Evolutionary conservation across 306 rosid genomes (phyloP).

Genomic region (Sicyos edulis): DNA sequence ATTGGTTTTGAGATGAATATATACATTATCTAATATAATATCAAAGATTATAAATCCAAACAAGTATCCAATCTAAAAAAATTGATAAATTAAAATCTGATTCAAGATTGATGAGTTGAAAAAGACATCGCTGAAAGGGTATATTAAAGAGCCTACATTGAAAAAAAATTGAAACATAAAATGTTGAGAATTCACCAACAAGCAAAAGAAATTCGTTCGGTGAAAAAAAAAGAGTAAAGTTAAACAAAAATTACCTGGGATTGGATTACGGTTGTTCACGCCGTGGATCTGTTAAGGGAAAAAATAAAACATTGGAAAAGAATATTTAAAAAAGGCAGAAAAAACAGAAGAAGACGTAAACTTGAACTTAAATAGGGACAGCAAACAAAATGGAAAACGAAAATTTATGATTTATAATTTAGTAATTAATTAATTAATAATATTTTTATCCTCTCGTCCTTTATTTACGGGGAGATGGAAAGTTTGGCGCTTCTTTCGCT

Average conservation of each 20-base stretch:
- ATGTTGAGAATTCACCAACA: background rate
- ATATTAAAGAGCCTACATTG: too few species aligned
- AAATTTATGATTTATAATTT: background rate
- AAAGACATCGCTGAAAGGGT: too few species aligned
- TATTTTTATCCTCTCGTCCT: background rate
- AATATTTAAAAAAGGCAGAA: too few species aligned
- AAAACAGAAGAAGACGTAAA: conserved; percentile 8
- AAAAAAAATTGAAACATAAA: background rate
- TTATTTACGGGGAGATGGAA: background rate
- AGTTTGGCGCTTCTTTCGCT: conserved; percentile 19
- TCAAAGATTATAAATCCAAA: too few species aligned
- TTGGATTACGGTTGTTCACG: background rate
- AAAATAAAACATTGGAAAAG: background rate
- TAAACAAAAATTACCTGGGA: conserved; percentile 12
- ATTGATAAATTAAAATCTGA: too few species aligned
- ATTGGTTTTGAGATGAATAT: too few species aligned
- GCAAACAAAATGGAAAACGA: background rate
- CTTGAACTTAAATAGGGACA: background rate
- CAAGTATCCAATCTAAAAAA: too few species aligned
- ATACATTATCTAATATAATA: too few species aligned
- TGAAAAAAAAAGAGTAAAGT: background rate
- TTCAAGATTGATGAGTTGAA: too few species aligned
- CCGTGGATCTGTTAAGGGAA: background rate
- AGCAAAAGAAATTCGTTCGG: background rate
- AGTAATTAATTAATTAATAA: background rate